A percentile compares a stretch with the other conserved stretches of the same genome.
These are phyloP conservation scores for Cryptococcus sp. DNA, from an alignment of 1,284 basidiomycete species.

Conservation along the genomic window DNA sequence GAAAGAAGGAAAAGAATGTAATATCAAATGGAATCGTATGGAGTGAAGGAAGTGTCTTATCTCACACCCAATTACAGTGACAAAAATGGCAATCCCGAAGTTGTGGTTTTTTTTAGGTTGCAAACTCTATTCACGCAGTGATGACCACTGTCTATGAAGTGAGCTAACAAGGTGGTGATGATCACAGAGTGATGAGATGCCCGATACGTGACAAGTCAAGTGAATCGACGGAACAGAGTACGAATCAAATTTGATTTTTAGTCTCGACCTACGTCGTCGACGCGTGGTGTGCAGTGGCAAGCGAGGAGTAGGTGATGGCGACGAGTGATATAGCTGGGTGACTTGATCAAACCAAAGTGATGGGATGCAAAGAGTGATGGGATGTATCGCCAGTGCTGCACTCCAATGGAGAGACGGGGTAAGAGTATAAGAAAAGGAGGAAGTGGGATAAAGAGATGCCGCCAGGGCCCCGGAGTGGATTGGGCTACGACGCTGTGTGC, in stretches of 20 bases:
- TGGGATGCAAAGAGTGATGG: neutral
- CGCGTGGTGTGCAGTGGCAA: slow-evolving; percentile 4
- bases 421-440: neutral
- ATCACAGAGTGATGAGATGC: no score
- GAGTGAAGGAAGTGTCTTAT: slow-evolving; percentile 9
- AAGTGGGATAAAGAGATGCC: slow-evolving; percentile 5
- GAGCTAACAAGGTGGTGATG: no score
- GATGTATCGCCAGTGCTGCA: no score
- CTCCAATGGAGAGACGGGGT: neutral
- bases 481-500: neutral
- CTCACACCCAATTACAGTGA: neutral
- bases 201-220: no score
- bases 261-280: slow-evolving; percentile 4
- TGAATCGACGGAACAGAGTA: neutral
- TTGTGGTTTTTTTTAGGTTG: no score
- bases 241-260: slow-evolving; percentile 1
- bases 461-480: slow-evolving; percentile 14
- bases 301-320: neutral
- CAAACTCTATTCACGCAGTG: no score
- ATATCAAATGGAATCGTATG: neutral
- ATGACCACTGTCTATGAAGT: no score
- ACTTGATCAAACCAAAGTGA: neutral
- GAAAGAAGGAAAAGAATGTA: neutral
- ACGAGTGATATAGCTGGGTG: neutral
- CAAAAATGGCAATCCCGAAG: no score